phyloP scores from a whole-genome alignment of 352 stramenopile species.

The Blastocystis sp. region DNA sequence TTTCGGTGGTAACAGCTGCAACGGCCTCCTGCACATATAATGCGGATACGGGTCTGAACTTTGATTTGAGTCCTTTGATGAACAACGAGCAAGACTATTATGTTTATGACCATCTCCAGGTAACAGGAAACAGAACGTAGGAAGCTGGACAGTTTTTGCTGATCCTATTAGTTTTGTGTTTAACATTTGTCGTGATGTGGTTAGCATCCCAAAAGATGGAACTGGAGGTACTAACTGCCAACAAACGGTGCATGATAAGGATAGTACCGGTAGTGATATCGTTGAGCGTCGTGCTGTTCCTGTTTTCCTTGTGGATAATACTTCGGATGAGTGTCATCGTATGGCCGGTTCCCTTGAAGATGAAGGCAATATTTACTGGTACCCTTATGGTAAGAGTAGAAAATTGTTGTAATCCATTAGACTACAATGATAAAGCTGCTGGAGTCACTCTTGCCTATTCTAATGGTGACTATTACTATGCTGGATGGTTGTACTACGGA shows the following conservation, averaged over 20 bases:
- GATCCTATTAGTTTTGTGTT: constrained; percentile 28
- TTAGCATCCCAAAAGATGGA: constrained; percentile 39
- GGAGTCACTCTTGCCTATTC: constrained; percentile 6
- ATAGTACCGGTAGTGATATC: not conserved
- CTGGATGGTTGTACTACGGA: not conserved
- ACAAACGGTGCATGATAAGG: constrained; percentile 12
- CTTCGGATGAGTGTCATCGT: constrained; percentile 8
- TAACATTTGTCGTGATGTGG: constrained; percentile 47
- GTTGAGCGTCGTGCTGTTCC: not conserved
- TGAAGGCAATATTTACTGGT: not conserved
- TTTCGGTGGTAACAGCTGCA: not conserved
- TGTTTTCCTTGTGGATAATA: not conserved
- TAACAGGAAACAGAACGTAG: constrained; percentile 23
- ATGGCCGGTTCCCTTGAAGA: not conserved
- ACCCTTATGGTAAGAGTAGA: constrained; percentile 32
- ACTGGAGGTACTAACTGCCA: constrained; percentile 14
- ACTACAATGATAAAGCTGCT: constrained; percentile 1
- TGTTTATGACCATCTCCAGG: not conserved
- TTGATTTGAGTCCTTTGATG: constrained; percentile 2
- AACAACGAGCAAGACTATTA: constrained; percentile 29
- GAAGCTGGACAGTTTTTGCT: not conserved
- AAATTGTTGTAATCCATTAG: not conserved
- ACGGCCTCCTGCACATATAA: not conserved
- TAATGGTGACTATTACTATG: constrained; percentile 47
- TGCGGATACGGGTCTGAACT: not conserved